Conservation (phyloP, 352 stramenopile genomes). For the Blastocystis sp. region DNA sequence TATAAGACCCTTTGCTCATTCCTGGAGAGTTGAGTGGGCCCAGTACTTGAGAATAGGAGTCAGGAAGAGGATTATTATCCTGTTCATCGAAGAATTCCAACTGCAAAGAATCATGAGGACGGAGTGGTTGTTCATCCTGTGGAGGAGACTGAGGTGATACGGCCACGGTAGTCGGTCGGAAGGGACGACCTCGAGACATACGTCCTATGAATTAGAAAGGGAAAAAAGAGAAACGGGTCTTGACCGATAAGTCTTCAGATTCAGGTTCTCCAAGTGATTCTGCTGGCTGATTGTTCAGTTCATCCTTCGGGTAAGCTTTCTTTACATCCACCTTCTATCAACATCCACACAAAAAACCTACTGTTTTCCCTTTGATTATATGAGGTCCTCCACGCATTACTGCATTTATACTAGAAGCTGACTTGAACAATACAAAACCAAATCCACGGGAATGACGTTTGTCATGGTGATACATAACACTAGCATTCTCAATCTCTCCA, state of each 20-base stretch:
- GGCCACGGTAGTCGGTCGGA: too few species aligned
- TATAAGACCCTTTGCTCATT: not conserved
- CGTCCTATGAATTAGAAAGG: too few species aligned
- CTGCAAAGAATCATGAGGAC: not conserved
- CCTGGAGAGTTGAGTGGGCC: not conserved
- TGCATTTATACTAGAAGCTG: not conserved
- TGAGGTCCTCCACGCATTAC: conserved; percentile 21
- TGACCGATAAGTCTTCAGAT: too few species aligned
- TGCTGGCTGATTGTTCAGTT: not conserved
- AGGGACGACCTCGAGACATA: too few species aligned
- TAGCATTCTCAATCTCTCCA: conserved; percentile 51
- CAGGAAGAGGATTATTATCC: conserved; percentile 57
- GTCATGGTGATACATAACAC: conserved; percentile 45
- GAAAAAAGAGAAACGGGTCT: too few species aligned
- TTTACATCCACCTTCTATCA: conserved; percentile 37
- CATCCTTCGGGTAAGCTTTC: conserved; percentile 44
- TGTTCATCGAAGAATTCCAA: conserved; percentile 67
- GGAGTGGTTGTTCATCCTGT: not conserved
- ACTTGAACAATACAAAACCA: conserved; percentile 46
- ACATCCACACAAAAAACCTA: not conserved
- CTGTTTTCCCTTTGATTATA: conserved; percentile 3
- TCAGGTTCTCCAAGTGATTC: not conserved
- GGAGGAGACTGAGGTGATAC: not conserved
- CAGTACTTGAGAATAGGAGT: conserved; percentile 31
- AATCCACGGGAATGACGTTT: conserved; percentile 30